phyloP scores from a whole-genome alignment of 2,329 filamentous ascomycete species.

The Ophiostoma ips region DNA sequence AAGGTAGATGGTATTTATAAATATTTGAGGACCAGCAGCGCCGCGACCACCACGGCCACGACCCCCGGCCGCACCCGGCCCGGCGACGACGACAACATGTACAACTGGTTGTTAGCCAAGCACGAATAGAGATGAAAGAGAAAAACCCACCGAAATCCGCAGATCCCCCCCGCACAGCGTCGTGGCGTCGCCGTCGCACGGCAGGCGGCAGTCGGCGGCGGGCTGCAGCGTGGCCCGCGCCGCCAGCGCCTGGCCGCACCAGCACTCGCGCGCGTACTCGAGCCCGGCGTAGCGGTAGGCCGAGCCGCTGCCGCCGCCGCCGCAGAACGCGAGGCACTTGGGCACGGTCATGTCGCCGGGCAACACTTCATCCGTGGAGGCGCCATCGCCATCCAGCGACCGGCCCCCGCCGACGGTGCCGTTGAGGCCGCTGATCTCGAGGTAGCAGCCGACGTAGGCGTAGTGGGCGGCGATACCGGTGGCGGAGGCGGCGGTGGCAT shows the following conservation, averaged over 20 bases:
- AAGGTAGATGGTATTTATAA: too few species aligned
- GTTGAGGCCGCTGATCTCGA: slow-evolving; percentile 36
- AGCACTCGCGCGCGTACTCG: slow-evolving; percentile 44
- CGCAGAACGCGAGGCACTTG: slow-evolving; percentile 37
- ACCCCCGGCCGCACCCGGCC: neutral
- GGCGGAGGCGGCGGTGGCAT: slow-evolving; percentile 19
- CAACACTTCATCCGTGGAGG: slow-evolving; percentile 22
- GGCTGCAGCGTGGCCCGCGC: slow-evolving; percentile 30
- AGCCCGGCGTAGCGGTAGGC: slow-evolving; percentile 38
- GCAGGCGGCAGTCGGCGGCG: slow-evolving; percentile 34
- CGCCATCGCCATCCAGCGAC: slow-evolving; percentile 32
- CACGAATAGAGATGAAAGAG: neutral
- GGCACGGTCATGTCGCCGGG: slow-evolving; percentile 36
- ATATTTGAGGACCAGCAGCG: too few species aligned
- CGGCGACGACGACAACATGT: slow-evolving; percentile 7
- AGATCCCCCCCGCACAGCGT: slow-evolving; percentile 41
- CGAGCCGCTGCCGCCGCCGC: slow-evolving; percentile 17
- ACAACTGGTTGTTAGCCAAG: slow-evolving; percentile 9
- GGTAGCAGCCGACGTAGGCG: slow-evolving; percentile 42
- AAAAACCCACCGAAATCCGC: slow-evolving; percentile 28
- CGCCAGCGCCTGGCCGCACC: slow-evolving; percentile 39
- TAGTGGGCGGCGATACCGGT: slow-evolving; percentile 32
- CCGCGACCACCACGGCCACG: neutral
- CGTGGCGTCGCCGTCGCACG: slow-evolving; percentile 38
- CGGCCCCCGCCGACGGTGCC: slow-evolving; percentile 25